Evolutionary conservation across 345 rosid genomes (phyloP).

Genomic region (Salix dunnii): DNA sequence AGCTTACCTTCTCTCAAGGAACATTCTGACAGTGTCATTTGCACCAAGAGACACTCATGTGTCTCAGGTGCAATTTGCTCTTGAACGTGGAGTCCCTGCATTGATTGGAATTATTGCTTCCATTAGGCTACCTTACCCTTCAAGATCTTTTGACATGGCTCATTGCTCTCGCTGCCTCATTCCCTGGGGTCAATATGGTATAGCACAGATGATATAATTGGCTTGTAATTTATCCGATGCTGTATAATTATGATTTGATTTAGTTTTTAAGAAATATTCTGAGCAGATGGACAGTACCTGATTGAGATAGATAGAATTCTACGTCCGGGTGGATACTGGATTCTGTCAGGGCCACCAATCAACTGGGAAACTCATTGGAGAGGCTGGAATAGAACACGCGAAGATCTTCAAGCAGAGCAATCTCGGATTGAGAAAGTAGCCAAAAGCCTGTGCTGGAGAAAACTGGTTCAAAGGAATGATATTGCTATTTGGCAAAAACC

Average conservation of each 20-base stretch:
- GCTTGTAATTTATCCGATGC: not conserved
- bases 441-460: slow-evolving; percentile 83
- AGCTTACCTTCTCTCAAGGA: slow-evolving; percentile 73
- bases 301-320: slow-evolving; percentile 82
- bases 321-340: slow-evolving; percentile 93
- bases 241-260: not conserved
- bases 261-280: not conserved
- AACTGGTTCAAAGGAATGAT: slow-evolving; percentile 53
- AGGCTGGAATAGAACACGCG: slow-evolving; percentile 73
- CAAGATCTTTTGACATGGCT: slow-evolving; percentile 91
- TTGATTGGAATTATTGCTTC: slow-evolving; percentile 84
- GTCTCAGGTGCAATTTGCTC: slow-evolving; percentile 93
- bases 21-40: slow-evolving; percentile 73
- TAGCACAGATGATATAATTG: not conserved
- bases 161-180: slow-evolving; percentile 98
- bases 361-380: slow-evolving; percentile 77
- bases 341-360: slow-evolving; percentile 88
- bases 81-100: slow-evolving; percentile 93
- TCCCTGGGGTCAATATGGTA: slow-evolving; percentile 81
- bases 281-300: slow-evolving; percentile 70
- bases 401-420: slow-evolving; percentile 63
- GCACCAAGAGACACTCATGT: slow-evolving; percentile 96
- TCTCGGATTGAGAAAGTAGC: slow-evolving; percentile 53
- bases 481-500: slow-evolving; percentile 91
- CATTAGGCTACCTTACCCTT: slow-evolving; percentile 79